Base-by-base conservation (phyloP, 169 alveolate genomes). In the Cystoisospora suis region DNA sequence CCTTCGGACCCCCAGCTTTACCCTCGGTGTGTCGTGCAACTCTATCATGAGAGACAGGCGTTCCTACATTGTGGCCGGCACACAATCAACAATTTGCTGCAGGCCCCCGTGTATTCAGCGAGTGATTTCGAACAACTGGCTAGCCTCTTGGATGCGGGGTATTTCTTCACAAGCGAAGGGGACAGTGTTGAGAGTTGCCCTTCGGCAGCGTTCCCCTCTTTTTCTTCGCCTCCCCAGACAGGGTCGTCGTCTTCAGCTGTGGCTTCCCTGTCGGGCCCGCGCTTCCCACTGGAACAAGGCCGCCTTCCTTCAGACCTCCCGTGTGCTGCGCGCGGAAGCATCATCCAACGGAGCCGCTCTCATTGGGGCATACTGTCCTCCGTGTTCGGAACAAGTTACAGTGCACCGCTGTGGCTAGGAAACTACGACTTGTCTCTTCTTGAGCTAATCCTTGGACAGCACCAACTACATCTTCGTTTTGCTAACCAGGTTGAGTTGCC, bases 371-470 rank as follows among this genome's bases (percentile, higher is more conserved):
- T n/a, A 12, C 42, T 40, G 36, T 72, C 83, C 12, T n/a, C 34
- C 27, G 58, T 72, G 4, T 27, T 72, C 5, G 56, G 32, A 29
- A 72, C 83, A 0, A 40, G 27, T 38, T 72, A 72, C 27, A 72
- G 83, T 34, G 83, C 83, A 27, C 83, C 83, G 29, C 32, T 72
- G 3, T 9, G 83, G 7, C 23, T 72, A 9, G 83, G 83, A 36
- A 72, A 72, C 27, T 72, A 72, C 83, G 83, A 72, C 53, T 72
- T 72, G 45, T 72, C 83, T 5, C 83, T 72, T 9, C 47, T 72
- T 20, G 58, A 72, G 53, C n/a, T 38, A 0, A 46, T 72, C 34
- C 83, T 72, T n/a, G 47, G 56, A 15, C 53, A 29, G 42, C 83
- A 72, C 32, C 42, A 53, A 0, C 83, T 72, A 5, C 34, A 34